These are phyloP conservation scores for Marasmius oreades DNA, from an alignment of 1,284 basidiomycete genomes.

Conservation along the genomic window DNA sequence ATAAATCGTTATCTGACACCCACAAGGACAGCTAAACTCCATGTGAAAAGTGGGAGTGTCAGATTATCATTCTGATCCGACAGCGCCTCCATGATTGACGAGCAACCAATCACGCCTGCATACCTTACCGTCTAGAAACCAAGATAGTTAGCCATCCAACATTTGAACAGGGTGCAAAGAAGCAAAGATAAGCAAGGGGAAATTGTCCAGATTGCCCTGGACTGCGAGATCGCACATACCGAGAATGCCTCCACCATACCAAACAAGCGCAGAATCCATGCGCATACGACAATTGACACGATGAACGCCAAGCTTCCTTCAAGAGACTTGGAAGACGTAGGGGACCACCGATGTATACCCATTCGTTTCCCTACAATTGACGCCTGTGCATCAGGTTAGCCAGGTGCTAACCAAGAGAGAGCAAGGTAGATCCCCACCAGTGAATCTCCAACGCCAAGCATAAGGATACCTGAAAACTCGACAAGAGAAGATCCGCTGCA, in stretches of 20 bases:
- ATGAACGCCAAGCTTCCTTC: slow-evolving; percentile 89
- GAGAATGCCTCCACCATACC: slow-evolving; percentile 73
- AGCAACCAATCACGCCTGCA: slow-evolving; percentile 53
- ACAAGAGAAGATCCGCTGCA: slow-evolving; percentile 67
- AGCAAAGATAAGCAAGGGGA: no score
- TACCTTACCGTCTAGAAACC: slow-evolving; percentile 48
- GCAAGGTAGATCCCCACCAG: slow-evolving; percentile 47
- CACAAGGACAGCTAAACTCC: slow-evolving; percentile 68
- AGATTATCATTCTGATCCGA: slow-evolving; percentile 95
- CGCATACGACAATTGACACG: slow-evolving; percentile 65
- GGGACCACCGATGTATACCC: slow-evolving; percentile 82
- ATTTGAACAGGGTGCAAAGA: not conserved
- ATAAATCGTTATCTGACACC: slow-evolving; percentile 28
- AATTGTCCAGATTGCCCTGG: no score
- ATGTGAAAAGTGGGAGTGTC: slow-evolving; percentile 85
- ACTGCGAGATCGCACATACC: slow-evolving; percentile 44
- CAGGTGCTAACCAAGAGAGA: slow-evolving; percentile 1
- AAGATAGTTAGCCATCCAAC: not conserved
- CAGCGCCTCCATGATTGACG: slow-evolving; percentile 80
- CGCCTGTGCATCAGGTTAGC: slow-evolving; percentile 50
- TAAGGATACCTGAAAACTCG: slow-evolving; percentile 87
- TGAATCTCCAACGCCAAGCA: slow-evolving; percentile 92
- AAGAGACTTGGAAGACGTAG: slow-evolving; percentile 82
- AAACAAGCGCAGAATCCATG: slow-evolving; percentile 66
- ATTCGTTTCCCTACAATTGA: slow-evolving; percentile 88